Evolutionary conservation across 345 rosid species (phyloP).

Genomic region (Geranium brycei): DNA sequence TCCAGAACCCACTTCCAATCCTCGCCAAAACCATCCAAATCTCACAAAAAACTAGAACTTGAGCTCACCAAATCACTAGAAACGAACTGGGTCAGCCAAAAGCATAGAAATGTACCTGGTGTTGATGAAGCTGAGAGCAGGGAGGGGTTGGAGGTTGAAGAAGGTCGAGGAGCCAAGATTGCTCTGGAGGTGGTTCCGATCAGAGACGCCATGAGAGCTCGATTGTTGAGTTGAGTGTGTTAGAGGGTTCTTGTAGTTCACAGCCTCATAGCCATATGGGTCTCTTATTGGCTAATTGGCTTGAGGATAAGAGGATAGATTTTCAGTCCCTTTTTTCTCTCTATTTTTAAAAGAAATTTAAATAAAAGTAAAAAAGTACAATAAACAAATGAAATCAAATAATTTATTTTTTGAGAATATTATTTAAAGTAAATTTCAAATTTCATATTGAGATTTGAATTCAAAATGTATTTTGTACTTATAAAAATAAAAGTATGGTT

Average conservation of each 20-base stretch:
- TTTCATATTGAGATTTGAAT: no score
- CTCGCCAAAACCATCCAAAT: neutral
- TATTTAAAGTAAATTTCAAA: no score
- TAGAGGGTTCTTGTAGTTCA: constrained; percentile 6
- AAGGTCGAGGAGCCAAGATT: constrained; percentile 40
- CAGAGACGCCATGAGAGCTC: constrained; percentile 50
- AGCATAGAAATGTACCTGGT: constrained; percentile 20
- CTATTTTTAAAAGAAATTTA: no score
- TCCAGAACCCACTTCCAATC: constrained; percentile 5
- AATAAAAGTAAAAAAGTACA: neutral
- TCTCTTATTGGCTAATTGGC: constrained; percentile 18
- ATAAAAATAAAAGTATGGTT: no score
- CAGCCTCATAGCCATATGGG: constrained; percentile 10
- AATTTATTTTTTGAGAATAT: no score
- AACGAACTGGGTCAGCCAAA: constrained; percentile 11
- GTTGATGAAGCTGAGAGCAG: constrained; percentile 22
- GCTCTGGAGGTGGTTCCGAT: constrained; percentile 50
- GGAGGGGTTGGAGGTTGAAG: constrained; percentile 31
- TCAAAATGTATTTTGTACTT: no score
- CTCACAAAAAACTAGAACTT: neutral
- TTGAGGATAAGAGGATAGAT: constrained; percentile 60
- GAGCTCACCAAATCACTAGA: neutral
- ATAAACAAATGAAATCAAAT: no score
- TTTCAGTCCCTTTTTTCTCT: neutral
- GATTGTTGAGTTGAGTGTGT: constrained; percentile 3